Conservation (phyloP, 257 asterid genomes). For the Nicotiana tomentosiformis region DNA sequence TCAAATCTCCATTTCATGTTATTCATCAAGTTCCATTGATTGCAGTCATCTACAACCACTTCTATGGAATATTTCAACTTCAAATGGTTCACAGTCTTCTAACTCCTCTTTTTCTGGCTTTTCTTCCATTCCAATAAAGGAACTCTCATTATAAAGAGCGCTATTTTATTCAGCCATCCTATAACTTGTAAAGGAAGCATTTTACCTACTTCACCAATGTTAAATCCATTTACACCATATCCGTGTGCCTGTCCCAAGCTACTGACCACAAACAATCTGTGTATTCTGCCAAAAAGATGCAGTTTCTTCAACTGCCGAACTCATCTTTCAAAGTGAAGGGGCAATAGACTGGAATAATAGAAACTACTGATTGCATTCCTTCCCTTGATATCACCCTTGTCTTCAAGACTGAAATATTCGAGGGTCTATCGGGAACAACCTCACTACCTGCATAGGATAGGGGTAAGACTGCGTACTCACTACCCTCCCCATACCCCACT, state of each 20-base stretch:
- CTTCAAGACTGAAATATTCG: neutral
- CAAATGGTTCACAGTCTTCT: neutral
- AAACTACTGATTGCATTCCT: neutral
- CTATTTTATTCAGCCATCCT: neutral
- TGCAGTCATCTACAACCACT: neutral
- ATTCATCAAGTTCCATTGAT: neutral
- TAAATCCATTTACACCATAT: neutral
- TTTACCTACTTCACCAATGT: too few relatives aligned
- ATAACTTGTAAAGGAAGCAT: neutral
- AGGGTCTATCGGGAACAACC: too few relatives aligned
- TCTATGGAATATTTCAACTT: neutral
- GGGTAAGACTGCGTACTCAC: too few relatives aligned
- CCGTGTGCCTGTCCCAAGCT: neutral
- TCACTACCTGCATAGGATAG: too few relatives aligned
- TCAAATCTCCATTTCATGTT: neutral
- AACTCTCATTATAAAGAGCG: neutral
- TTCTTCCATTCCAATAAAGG: neutral
- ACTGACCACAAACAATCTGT: neutral
- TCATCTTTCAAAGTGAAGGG: neutral
- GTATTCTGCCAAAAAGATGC: neutral
- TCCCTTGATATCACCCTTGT: neutral
- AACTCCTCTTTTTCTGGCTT: neutral
- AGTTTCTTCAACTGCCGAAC: neutral
- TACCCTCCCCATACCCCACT: too few relatives aligned
- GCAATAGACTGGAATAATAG: neutral